Evolutionary conservation across 164 flowering plant species (phyloP), one percentile per base, ranked within the genome.

Genomic region (Vitis rotundifolia): DNA sequence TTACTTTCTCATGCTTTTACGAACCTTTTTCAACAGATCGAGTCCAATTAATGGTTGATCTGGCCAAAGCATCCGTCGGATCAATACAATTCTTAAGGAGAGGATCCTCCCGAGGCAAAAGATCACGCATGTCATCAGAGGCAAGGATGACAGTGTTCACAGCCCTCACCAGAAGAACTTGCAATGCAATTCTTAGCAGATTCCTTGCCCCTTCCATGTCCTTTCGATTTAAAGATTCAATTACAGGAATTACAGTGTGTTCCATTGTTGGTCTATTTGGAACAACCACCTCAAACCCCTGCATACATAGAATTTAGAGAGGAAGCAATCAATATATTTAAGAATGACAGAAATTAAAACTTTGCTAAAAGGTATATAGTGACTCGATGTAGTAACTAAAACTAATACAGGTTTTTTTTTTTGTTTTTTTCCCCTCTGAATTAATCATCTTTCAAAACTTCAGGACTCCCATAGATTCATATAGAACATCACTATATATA

Each of bases 221-320:
- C 11, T 74, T 74, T 71, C 80, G 64, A 54, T 69, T 64, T 49
- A 74, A 28, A 47, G 83, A 78, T 37, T 80, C 83, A 44, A 71
- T 52, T 50, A 76, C 80, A 19, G 80, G 83, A 44, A 76, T 63
- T 37, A 80, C 67, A 18, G 78, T 65, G 15, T 77, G 83, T 51
- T 80, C 83, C 78, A 80, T 77, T 18, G 83, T 80, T 68, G 83
- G 80, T 65, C 63, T 79, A 68, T 79, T 82, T 26, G 85, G 85
- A 19, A 82, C 64, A 49, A 79, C 73, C 19, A 77, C 81, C 79
- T 82, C 85, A 68, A 82, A 79, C 2, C 85, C 85, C 85, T 82
- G 66, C 67, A 61, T 53, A 16, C 15, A 50, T 14, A 11, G 16
- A 59, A 9, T 26, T 49, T 49, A 26, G 18, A 51, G 10, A 16